Percentiles rank a stretch among this genome's conserved stretches.
These are phyloP conservation scores for Fusarium armeniacum DNA, from an alignment of 2,329 filamentous ascomycete genomes.

Conservation along the genomic window DNA sequence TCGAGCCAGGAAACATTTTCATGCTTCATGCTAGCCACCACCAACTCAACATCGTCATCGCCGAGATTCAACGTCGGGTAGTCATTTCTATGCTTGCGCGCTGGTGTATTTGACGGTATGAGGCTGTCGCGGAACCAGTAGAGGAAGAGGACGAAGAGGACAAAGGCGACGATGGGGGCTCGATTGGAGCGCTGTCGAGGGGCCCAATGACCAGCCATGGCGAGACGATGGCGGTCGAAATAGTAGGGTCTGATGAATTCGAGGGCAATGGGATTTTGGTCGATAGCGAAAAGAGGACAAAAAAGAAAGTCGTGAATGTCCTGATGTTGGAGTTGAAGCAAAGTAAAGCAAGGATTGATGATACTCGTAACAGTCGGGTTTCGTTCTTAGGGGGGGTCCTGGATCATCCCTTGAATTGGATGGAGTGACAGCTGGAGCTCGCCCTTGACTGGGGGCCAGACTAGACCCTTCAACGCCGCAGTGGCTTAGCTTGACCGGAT, in stretches of 20 bases:
- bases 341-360: conserved; percentile 43
- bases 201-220: conserved; percentile 48
- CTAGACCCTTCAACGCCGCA: conserved; percentile 39
- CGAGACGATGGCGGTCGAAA: conserved; percentile 31
- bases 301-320: conserved; percentile 24
- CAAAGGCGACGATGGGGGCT: conserved; percentile 47
- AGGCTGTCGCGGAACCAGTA: conserved; percentile 48
- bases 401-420: conserved; percentile 39
- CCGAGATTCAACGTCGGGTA: conserved; percentile 39
- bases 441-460: conserved; percentile 20
- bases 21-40: conserved; percentile 53
- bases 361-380: conserved; percentile 22
- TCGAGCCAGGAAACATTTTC: conserved; percentile 59
- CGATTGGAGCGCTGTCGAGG: conserved; percentile 49
- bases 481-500: conserved; percentile 43
- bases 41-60: conserved; percentile 53
- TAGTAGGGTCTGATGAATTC: not conserved
- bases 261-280: conserved; percentile 1
- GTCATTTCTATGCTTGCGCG: conserved; percentile 33
- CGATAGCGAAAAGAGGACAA: conserved; percentile 6
- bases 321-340: conserved; percentile 29
- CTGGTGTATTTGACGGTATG: conserved; percentile 34
- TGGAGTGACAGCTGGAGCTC: conserved; percentile 35
- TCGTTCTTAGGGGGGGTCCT: conserved; percentile 38
- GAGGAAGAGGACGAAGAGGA: conserved; percentile 46